These are phyloP conservation scores for Paecilomyces variotii DNA, from an alignment of 2,329 filamentous ascomycete species.

Conservation along the genomic window DNA sequence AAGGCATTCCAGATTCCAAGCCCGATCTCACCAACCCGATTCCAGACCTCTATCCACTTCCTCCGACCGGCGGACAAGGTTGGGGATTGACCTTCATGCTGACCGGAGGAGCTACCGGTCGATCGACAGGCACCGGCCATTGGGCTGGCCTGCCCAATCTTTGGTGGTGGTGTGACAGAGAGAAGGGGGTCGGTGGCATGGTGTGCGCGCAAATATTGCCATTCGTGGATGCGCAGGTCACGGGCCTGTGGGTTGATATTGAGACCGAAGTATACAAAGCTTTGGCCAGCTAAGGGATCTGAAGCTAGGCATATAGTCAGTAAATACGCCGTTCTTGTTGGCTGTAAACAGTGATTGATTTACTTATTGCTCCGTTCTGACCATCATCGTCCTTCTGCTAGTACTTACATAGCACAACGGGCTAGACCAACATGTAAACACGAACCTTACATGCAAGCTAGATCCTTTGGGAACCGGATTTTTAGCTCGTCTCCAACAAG, in stretches of 20 bases:
- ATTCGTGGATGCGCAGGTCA: conserved; percentile 37
- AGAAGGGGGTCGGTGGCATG: conserved; percentile 50
- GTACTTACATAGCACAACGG: background rate
- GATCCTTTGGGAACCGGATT: background rate
- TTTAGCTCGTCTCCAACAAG: background rate
- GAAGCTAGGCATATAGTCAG: background rate
- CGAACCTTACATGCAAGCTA: background rate
- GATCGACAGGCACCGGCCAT: conserved; percentile 43
- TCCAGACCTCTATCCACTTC: conserved; percentile 44
- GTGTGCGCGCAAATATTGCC: conserved; percentile 46
- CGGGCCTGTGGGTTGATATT: conserved; percentile 33
- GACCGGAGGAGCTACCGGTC: conserved; percentile 44
- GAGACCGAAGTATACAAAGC: conserved; percentile 33
- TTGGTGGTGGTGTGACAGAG: conserved; percentile 57
- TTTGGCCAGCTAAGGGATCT: conserved; percentile 1
- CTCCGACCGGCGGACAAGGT: conserved; percentile 47
- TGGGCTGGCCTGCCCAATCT: conserved; percentile 56
- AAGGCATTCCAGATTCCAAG: conserved; percentile 40
- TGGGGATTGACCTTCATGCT: conserved; percentile 57
- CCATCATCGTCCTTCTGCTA: background rate
- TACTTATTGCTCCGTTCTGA: background rate
- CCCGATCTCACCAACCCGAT: conserved; percentile 41
- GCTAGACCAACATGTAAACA: background rate
- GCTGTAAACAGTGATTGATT: background rate
- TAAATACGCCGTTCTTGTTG: background rate